Evolutionary conservation across 768 basidiomycete genomes (phyloP), one percentile per base, ranked within the genome.

Genomic region (Clavaria fumosa): DNA sequence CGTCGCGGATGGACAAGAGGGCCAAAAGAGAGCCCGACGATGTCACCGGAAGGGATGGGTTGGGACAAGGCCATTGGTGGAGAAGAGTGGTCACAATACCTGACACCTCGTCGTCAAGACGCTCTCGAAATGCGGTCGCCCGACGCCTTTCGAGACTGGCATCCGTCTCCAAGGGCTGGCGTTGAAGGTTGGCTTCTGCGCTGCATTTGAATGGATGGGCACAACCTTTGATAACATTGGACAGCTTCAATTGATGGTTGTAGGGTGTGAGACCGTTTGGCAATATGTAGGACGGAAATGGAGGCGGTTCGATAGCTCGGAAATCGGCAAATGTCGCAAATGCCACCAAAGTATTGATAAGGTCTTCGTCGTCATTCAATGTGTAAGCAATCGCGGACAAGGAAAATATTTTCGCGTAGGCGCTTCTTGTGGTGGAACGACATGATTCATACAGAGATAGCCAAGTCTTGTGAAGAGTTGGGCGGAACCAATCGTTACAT

Each of bases 301-400:
- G 11, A 23, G 51, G 56, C 19, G 50, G 47, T n/a, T 22, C 22
- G 7, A 45, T 24, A 10, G 27, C 15, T 17, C 30, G 20, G 28
- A 51, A 54, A 3, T 20, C 31, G 7, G 39, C 28, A 5, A 43
- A 23, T 10, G 50, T 52, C 3, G 51, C 50, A 37, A 62, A 57
- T 1, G 64, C 53, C 9, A 66, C 32, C 1, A 64, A 36, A 1
- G 50, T 49, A 0, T 53, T 47, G 12, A 59, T 43, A 23, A 57
- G 47, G 4, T 41, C 38, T 2, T 22, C 14, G 3, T 9, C 11
- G 14, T 31, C 23, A 0, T 40, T 6, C 1, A 50, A 53, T 3
- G 35, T 33, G 43, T 58, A 62, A 9, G 45, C 50, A 49, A 61
- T 50, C 2, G 57, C 49, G 3, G 57, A 45, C 4, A 62, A 44